A percentile compares a stretch with the other conserved stretches of the same genome.
These are phyloP conservation scores for Pichia nanzhaoensis DNA, from an alignment of 805 yeast genomes.

Conservation along the genomic window DNA sequence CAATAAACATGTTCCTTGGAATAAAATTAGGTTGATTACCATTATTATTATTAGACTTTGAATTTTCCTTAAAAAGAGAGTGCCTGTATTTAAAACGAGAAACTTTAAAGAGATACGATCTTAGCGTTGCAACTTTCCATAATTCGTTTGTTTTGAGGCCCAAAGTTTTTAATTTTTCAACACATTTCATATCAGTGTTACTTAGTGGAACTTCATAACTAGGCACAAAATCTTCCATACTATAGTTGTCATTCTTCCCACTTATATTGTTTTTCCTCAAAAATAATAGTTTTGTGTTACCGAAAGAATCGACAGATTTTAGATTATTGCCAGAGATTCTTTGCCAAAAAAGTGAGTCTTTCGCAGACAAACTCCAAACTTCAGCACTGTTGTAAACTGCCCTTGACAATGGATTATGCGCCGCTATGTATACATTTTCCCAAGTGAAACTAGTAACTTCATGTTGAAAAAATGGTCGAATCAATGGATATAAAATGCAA, in stretches of 20 bases:
- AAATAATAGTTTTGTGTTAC: slow-evolving; percentile 35
- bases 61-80: background rate
- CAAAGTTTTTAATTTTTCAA: slow-evolving; percentile 60
- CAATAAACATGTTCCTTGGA: slow-evolving; percentile 50
- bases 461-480: slow-evolving; percentile 68
- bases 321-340: slow-evolving; percentile 24
- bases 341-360: slow-evolving; percentile 77
- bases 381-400: slow-evolving; percentile 56
- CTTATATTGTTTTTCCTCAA: slow-evolving; percentile 19
- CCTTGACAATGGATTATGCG: slow-evolving; percentile 61
- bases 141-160: slow-evolving; percentile 68
- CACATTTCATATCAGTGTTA: slow-evolving; percentile 63
- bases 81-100: slow-evolving; percentile 32
- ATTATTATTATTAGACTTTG: background rate
- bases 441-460: slow-evolving; percentile 67
- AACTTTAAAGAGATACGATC: slow-evolving; percentile 60
- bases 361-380: slow-evolving; percentile 64
- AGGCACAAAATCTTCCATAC: slow-evolving; percentile 31
- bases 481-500: slow-evolving; percentile 76
- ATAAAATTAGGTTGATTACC: slow-evolving; percentile 25
- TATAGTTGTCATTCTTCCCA: background rate
- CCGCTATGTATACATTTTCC: slow-evolving; percentile 58
- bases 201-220: slow-evolving; percentile 48
- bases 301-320: slow-evolving; percentile 36
- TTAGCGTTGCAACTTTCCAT: slow-evolving; percentile 74